Base-by-base conservation (phyloP, 1,139 yeast genomes). In the Arxiozyma slooffiae region DNA sequence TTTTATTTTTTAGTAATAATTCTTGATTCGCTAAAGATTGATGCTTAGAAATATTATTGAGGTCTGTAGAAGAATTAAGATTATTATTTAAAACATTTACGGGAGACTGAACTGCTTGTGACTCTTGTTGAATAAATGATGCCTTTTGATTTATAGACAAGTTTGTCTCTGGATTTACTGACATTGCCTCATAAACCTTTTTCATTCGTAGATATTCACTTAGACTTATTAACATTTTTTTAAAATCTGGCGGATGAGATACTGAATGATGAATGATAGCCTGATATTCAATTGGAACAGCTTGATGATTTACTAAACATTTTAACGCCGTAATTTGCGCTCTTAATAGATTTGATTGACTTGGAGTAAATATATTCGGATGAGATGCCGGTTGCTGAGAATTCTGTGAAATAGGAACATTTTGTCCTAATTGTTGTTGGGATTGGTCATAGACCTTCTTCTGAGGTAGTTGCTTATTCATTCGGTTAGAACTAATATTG, bases 271-370 rank as follows among this genome's bases (percentile, higher is more conserved):
- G 67, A 22, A 72, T 65, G 38, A 65, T 62, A 47, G 63, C 68
- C 41, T 75, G 74, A 44, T 80, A 71, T 48, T 79, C 82, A 41
- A 72, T 74, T 4, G 86, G 85, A 7, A 83, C 75, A 3, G 81
- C 80, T 48, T 79, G 76, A 48, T 76, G 75, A 53, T 79, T 81
- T 46, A 81, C 76, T 46, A 85, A 70, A 53, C 76, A 75, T 61
- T 81, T 82, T 60, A 83, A 76, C 0, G 89, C 85, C 47, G 82
- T 82, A 44, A 82, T 80, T 63, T 85, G 92, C 46, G 85, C 82
- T 63, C 81, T 83, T 49, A 84, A 70, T 42, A 82, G 67, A 54
- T 80, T 80, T 42, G 85, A 78, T 58, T 84, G 90, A 56, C 77
- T 79, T 34, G 57, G 48, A 26, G 61, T 53, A 44, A 52, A 54